phyloP scores from a whole-genome alignment of 495 filamentous ascomycete genomes.

The Tuber brumale region DNA sequence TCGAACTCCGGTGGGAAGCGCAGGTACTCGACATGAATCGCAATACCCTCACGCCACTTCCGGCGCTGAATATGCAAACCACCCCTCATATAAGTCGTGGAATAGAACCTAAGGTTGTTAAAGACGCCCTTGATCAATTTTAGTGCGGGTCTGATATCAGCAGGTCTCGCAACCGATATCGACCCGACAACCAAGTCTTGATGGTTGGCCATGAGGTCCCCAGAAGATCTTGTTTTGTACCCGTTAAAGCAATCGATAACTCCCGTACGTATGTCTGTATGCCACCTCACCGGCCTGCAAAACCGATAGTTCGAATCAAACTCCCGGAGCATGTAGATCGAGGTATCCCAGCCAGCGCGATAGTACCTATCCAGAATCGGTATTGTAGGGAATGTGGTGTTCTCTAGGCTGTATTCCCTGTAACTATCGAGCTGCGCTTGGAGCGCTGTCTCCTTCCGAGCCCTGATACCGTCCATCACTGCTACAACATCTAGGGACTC shows the following conservation, averaged over 20 bases:
- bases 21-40: conserved; percentile 28
- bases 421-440: background rate
- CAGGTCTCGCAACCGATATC: conserved; percentile 20
- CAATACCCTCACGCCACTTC: conserved; percentile 11
- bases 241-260: conserved; percentile 27
- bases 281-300: conserved; percentile 28
- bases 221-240: conserved; percentile 15
- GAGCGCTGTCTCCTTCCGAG: background rate
- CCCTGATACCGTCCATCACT: background rate
- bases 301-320: background rate
- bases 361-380: background rate
- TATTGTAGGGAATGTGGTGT: background rate
- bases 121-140: conserved; percentile 23
- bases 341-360: background rate
- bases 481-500: background rate
- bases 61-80: background rate
- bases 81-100: conserved; percentile 15
- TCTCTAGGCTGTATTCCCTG: background rate
- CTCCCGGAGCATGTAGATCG: background rate
- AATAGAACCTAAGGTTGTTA: conserved; percentile 24
- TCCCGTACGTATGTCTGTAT: conserved; percentile 17
- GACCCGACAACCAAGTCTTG: conserved; percentile 26
- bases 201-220: conserved; percentile 19
- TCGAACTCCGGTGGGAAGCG: conserved; percentile 27
- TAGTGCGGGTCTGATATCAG: conserved; percentile 24